These are phyloP conservation scores for Saccharomycopsis crataegensis DNA, from an alignment of 1,139 yeast species.

Conservation along the genomic window DNA sequence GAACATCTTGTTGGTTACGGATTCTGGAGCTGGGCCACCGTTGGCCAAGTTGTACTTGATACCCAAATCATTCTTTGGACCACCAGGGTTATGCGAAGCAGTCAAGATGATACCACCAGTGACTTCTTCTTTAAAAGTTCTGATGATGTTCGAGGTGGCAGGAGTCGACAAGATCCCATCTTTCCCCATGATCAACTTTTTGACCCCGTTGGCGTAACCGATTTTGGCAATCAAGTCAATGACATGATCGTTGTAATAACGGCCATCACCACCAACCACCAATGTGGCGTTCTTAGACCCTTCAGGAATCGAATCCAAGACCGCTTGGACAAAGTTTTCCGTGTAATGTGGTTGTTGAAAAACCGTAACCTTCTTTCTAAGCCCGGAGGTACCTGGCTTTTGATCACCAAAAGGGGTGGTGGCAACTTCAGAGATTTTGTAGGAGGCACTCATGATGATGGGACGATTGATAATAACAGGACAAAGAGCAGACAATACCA, in stretches of 20 bases:
- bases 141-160: slow-evolving; percentile 87
- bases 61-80: slow-evolving; percentile 87
- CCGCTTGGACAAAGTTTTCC: slow-evolving; percentile 89
- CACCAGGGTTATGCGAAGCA: slow-evolving; percentile 99
- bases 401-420: slow-evolving; percentile 87
- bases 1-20: slow-evolving; percentile 81
- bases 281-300: slow-evolving; percentile 68
- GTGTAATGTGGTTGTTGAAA: slow-evolving; percentile 79
- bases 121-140: slow-evolving; percentile 50
- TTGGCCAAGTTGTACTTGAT: slow-evolving; percentile 91
- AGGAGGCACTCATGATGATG: slow-evolving; percentile 1
- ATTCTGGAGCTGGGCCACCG: slow-evolving; percentile 99
- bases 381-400: slow-evolving; percentile 97
- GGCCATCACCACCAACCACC: slow-evolving; percentile 96
- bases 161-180: slow-evolving; percentile 89
- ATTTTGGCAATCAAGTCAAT: slow-evolving; percentile 76
- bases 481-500: not conserved
- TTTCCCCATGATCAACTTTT: slow-evolving; percentile 79
- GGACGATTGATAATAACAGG: not conserved
- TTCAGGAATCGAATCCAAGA: slow-evolving; percentile 83
- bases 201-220: slow-evolving; percentile 87
- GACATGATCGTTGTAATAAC: slow-evolving; percentile 79
- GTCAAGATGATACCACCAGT: slow-evolving; percentile 96
- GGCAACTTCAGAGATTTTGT: slow-evolving; percentile 26
- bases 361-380: slow-evolving; percentile 82